Conservation (phyloP, 805 yeast species). For the Candida anglica region DNA sequence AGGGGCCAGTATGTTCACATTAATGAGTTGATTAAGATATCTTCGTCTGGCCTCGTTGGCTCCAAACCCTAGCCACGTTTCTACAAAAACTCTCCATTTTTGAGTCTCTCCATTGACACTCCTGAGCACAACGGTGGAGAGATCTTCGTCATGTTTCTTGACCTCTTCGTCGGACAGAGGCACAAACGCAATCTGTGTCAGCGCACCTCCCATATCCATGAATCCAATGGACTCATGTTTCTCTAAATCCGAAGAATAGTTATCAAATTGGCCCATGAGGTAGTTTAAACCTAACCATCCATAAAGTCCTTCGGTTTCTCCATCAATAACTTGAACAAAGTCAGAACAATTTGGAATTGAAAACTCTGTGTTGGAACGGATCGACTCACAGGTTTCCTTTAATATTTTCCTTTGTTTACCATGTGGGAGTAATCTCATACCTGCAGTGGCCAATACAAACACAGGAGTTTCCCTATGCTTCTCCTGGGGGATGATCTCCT, state of each 20-base stretch:
- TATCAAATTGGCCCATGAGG: constrained; percentile 60
- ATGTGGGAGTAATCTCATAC: constrained; percentile 77
- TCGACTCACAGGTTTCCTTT: constrained; percentile 52
- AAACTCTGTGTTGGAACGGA: constrained; percentile 56
- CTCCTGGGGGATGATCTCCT: constrained; percentile 60
- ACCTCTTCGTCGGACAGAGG: constrained; percentile 65
- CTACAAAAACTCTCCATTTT: constrained; percentile 83
- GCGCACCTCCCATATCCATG: constrained; percentile 99
- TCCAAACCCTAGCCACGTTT: constrained; percentile 97
- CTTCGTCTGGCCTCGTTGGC: constrained; percentile 89
- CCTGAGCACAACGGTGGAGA: constrained; percentile 61
- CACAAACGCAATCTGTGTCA: constrained; percentile 92
- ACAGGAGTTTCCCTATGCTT: constrained; percentile 71
- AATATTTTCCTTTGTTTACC: constrained; percentile 52
- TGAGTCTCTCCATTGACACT: constrained; percentile 68
- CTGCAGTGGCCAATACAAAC: constrained; percentile 93
- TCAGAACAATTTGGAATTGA: constrained; percentile 54
- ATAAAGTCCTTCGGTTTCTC: constrained; percentile 89
- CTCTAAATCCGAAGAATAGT: constrained; percentile 22
- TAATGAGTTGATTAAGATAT: constrained; percentile 55
- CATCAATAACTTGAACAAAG: constrained; percentile 85
- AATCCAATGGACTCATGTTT: constrained; percentile 73
- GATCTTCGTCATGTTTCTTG: constrained; percentile 65
- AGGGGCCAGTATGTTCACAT: constrained; percentile 8
- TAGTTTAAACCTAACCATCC: constrained; percentile 96